phyloP scores from a whole-genome alignment of 129 eudicot genomes.

The Ambrosia trifida region DNA sequence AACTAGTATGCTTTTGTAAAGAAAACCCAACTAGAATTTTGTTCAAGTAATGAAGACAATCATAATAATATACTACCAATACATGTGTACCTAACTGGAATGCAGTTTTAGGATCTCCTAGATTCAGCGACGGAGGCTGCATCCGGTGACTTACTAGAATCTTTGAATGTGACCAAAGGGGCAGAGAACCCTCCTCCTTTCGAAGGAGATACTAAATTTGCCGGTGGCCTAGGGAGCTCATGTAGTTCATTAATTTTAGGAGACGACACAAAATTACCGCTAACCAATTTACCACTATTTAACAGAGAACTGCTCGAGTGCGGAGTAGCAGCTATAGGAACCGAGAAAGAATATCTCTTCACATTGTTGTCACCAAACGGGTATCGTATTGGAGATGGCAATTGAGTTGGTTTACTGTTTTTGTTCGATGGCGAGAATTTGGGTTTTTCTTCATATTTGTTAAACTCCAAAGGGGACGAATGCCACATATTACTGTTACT shows the following conservation, averaged over 20 bases:
- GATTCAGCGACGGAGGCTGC: slow-evolving; percentile 27
- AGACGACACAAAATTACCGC: slow-evolving; percentile 46
- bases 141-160: slow-evolving; percentile 32
- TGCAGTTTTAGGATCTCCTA: background rate
- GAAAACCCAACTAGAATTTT: too few relatives aligned
- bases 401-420: slow-evolving; percentile 27
- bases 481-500: slow-evolving; percentile 40
- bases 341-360: slow-evolving; percentile 34
- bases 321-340: slow-evolving; percentile 39
- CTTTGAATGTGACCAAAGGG: slow-evolving; percentile 45
- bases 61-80: too few relatives aligned
- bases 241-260: slow-evolving; percentile 88
- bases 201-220: slow-evolving; percentile 34
- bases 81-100: background rate
- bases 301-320: slow-evolving; percentile 42
- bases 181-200: slow-evolving; percentile 49
- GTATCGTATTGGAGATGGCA: slow-evolving; percentile 38
- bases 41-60: too few relatives aligned
- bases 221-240: slow-evolving; percentile 84
- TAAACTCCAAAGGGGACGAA: slow-evolving; percentile 56
- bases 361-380: slow-evolving; percentile 23
- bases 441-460: slow-evolving; percentile 45
- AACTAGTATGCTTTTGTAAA: too few relatives aligned
- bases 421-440: slow-evolving; percentile 22
- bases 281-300: slow-evolving; percentile 20